A percentile compares a stretch with the other conserved stretches of the same genome.
These are phyloP conservation scores for Pulicaria dysenterica DNA, from an alignment of 129 eudicot species.

Conservation along the genomic window DNA sequence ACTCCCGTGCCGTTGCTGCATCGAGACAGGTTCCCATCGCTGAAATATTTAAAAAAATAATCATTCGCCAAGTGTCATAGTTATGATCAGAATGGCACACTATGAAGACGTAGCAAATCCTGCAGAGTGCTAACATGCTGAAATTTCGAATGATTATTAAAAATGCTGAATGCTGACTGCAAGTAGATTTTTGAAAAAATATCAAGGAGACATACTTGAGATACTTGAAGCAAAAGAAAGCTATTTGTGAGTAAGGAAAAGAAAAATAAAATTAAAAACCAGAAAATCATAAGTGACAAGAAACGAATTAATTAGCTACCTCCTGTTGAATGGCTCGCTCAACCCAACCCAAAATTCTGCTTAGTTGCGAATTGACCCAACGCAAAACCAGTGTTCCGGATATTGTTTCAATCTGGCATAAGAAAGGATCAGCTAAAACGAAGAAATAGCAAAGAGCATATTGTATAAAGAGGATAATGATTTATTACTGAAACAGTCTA, in stretches of 20 bases:
- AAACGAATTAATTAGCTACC: conserved; percentile 50
- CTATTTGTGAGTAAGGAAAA: not conserved
- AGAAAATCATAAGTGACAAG: not conserved
- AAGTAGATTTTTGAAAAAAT: not conserved
- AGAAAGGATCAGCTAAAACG: conserved; percentile 7
- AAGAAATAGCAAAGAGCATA: not conserved
- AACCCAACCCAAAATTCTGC: conserved; percentile 81
- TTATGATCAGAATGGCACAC: conserved; percentile 4
- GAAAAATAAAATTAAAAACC: not conserved
- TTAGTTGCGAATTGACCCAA: conserved; percentile 94
- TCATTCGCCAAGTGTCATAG: conserved; percentile 16
- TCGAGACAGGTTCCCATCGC: conserved; percentile 95
- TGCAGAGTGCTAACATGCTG: not conserved
- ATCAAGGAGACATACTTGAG: not conserved
- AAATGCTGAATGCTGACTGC: not conserved
- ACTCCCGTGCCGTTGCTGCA: conserved; percentile 96
- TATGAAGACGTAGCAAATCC: not conserved
- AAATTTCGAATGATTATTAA: not conserved
- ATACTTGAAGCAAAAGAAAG: conserved; percentile 1
- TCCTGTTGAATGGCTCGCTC: conserved; percentile 96
- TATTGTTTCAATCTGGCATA: conserved; percentile 71
- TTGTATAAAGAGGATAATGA: not conserved
- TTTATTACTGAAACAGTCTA: not conserved
- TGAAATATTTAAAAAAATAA: conserved; percentile 32
- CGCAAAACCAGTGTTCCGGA: conserved; percentile 97